Evolutionary conservation across 495 filamentous ascomycete genomes (phyloP), one percentile per base, ranked within the genome.

Genomic region (Neurospora sp.): DNA sequence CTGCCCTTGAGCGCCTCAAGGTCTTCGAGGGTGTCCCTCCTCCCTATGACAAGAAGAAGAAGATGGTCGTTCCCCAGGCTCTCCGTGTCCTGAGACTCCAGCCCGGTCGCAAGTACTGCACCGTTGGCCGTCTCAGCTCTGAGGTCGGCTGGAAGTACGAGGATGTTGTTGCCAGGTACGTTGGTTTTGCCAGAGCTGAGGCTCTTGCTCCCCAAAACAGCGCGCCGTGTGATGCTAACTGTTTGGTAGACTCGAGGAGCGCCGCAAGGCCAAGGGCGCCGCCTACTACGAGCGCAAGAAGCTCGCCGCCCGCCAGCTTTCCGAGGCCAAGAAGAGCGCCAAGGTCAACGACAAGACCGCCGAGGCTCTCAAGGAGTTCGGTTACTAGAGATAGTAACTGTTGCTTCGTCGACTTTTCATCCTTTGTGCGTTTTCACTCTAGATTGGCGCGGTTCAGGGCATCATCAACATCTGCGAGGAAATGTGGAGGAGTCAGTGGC

Each of bases 271-370:
- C 84, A 98, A 98, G 91, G 93, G 94, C 81, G 90, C 92, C 80
- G 96, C 96, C 82, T 99, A 98, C 92, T 99, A 99, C 89, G 93
- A 94, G 87, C 93, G 94, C 89, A 99, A 98, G 96, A 97, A 97
- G 94, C 88, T 91, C 72, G 91, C 92, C 78, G 89, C 90, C 83
- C 94, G 90, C 88, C 92, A 93, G 87, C 87, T 97, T 73, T 87
- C 90, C 77, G 92, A 97, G 83, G 95, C 96, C 79, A 89, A 96
- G 89, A 93, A 94, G 91, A 91, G 86, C 82, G 94, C 94, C 74
- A 93, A 88, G 82, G 92, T 97, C 85, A 91, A 94, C 87, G 89
- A 78, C 79, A 88, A 88, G 86, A 87, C 84, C 78, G 78, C 81
- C 73, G 82, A 86, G 83, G 82, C 86, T 73, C 85, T 89, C 79